phyloP scores from a whole-genome alignment of 2,329 filamentous ascomycete genomes.

The Xylariaceae sp. region DNA sequence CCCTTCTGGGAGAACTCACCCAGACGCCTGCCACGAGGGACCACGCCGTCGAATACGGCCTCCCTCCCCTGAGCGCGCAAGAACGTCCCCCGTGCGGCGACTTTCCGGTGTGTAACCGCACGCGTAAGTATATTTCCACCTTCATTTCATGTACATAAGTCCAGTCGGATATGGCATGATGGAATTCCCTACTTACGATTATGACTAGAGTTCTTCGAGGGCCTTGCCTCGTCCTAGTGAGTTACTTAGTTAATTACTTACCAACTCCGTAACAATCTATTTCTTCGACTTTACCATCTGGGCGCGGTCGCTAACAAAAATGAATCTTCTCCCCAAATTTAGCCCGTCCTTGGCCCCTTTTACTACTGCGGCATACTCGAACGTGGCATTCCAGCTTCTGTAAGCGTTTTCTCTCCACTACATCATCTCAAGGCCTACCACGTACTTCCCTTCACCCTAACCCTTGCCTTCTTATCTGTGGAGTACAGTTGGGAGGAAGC shows the following conservation, averaged over 20 bases:
- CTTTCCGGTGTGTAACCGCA: conserved; percentile 24
- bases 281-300: no score
- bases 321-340: neutral
- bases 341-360: conserved; percentile 24
- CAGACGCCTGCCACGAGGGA: conserved; percentile 21
- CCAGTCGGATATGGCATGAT: neutral
- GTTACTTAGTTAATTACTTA: neutral
- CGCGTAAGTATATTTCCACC: conserved; percentile 18
- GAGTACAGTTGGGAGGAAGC: no score
- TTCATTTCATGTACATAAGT: neutral
- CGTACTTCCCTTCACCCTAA: neutral
- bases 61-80: conserved; percentile 25
- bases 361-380: conserved; percentile 26
- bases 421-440: no score
- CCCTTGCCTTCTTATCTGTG: neutral
- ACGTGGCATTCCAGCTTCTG: conserved; percentile 28
- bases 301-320: neutral
- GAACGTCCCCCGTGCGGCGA: conserved; percentile 25
- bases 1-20: conserved; percentile 26
- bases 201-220: conserved; percentile 23
- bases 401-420: conserved; percentile 31
- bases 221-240: conserved; percentile 25
- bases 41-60: conserved; percentile 23
- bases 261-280: no score
- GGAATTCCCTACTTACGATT: neutral